Evolutionary conservation across 805 yeast species (phyloP), one percentile per base, ranked within the genome.

Genomic region (Dipodascus albidus): DNA sequence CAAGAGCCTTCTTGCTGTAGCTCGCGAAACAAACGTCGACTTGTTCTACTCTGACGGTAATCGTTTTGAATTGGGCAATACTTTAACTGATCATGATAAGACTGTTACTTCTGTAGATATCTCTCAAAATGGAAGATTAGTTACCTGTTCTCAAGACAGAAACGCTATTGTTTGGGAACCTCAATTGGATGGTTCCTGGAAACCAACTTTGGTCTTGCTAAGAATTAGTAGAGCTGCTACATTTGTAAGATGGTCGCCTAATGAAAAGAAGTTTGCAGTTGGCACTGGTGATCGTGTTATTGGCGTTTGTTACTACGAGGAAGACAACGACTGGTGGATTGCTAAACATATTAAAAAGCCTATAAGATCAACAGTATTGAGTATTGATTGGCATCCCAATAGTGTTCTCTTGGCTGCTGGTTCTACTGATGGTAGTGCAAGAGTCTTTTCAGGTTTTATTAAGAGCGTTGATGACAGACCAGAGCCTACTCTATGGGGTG

Each of bases 291-390:
- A 96, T 48, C 76, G 98, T 56, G 85, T 86, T 58, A 83, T 93
- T 69, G 96, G 98, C 8, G 86, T 93, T 50, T 93, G 99, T 73
- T 93, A 90, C 72, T 93, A 85, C 67, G 99, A 93, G 71, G 85
- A 77, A 57, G 96, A 89, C 63, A 93, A 91, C 68, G 96, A 93
- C 67, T 93, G 99, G 99, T 93, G 99, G 99, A 90, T 93, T 51
- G 87, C 98, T 14, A 91, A 91, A 70, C 99, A 91, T 72, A 85
- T 93, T 70, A 90, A 90, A 74, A 88, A 87, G 70, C 96, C 97
- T n/a, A 75, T 93, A 62, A 83, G 84, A 67, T 85, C 96, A 9
- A 88, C 97, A 31, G 78, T 90, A 60, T 76, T 90, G 59, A 75
- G 85, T 49, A 75, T 91, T 53, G 83, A 83, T 58, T 90, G 99